These are phyloP conservation scores for Botrytis porri DNA, from an alignment of 2,329 filamentous ascomycete species.

Conservation along the genomic window DNA sequence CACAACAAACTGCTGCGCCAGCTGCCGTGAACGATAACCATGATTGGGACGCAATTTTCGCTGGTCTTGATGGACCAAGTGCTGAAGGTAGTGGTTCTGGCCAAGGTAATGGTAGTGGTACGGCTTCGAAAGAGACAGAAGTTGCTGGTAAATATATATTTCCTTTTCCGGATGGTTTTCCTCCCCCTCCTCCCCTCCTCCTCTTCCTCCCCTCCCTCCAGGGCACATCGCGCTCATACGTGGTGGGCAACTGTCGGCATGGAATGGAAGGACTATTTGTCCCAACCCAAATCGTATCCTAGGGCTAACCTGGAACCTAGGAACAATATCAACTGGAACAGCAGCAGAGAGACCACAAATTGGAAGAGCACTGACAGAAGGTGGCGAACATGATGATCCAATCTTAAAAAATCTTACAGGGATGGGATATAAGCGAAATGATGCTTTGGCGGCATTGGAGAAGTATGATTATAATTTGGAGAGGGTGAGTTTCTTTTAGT, in stretches of 20 bases:
- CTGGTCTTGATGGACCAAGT: slow-evolving; percentile 62
- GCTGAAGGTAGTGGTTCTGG: slow-evolving; percentile 25
- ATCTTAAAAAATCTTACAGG: slow-evolving; percentile 84
- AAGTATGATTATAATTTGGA: slow-evolving; percentile 96
- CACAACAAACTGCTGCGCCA: slow-evolving; percentile 41
- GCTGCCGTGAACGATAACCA: slow-evolving; percentile 53
- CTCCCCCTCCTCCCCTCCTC: neutral
- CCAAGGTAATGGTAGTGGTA: slow-evolving; percentile 28
- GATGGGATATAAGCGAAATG: slow-evolving; percentile 79
- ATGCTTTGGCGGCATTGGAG: slow-evolving; percentile 78
- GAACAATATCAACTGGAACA: neutral
- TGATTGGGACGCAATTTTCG: slow-evolving; percentile 96
- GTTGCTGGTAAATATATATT: neutral
- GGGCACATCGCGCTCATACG: no score
- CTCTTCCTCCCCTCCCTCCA: neutral
- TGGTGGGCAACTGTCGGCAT: rapidly evolving
- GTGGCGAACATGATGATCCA: slow-evolving; percentile 82
- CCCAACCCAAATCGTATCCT: no score
- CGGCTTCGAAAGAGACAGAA: slow-evolving; percentile 28
- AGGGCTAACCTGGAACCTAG: neutral
- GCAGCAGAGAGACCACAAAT: slow-evolving; percentile 42
- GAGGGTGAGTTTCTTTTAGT: slow-evolving; percentile 62
- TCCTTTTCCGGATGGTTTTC: neutral
- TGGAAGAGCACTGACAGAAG: slow-evolving; percentile 68
- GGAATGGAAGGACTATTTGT: neutral